Percentiles rank a stretch among this genome's conserved stretches.
phyloP scores from a whole-genome alignment of 306 rosid species.

The Pterocarpus santalinus region DNA sequence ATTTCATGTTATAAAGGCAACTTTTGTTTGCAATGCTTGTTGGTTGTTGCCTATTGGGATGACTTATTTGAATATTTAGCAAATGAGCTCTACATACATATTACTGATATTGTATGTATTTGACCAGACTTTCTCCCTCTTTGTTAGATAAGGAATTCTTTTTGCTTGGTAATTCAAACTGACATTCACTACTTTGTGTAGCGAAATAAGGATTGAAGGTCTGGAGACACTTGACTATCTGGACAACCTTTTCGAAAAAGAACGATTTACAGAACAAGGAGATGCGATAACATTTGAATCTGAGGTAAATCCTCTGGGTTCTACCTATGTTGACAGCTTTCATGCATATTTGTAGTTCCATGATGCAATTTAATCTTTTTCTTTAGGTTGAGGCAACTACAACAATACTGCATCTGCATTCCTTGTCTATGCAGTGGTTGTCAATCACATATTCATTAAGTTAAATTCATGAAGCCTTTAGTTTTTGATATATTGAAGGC shows the following conservation, averaged over 20 bases:
- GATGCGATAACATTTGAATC: conserved; percentile 92
- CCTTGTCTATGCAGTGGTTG: conserved; percentile 8
- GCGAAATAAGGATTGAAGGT: conserved; percentile 96
- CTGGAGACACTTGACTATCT: conserved; percentile 91
- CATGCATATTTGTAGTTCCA: background rate
- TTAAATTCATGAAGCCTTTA: background rate
- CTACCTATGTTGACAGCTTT: background rate
- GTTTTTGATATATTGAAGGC: background rate
- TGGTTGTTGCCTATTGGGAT: background rate
- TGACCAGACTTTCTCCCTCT: background rate
- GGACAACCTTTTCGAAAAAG: conserved; percentile 79
- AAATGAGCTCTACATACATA: background rate
- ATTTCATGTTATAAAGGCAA: background rate
- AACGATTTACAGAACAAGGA: conserved; percentile 97
- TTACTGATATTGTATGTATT: background rate
- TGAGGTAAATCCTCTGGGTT: conserved; percentile 63
- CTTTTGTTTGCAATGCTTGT: conserved; percentile 14
- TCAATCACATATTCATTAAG: conserved; percentile 18
- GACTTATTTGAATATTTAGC: background rate
- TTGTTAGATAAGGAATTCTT: conserved; percentile 5
- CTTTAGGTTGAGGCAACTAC: background rate
- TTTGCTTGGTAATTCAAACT: conserved; percentile 40
- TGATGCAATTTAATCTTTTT: conserved; percentile 24
- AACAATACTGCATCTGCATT: conserved; percentile 9
- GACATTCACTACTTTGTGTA: conserved; percentile 43